A percentile compares a stretch with the other conserved stretches of the same genome.
These are phyloP conservation scores for Eleusine coracana DNA, from an alignment of 176 grass and related monocot genomes.

Conservation along the genomic window DNA sequence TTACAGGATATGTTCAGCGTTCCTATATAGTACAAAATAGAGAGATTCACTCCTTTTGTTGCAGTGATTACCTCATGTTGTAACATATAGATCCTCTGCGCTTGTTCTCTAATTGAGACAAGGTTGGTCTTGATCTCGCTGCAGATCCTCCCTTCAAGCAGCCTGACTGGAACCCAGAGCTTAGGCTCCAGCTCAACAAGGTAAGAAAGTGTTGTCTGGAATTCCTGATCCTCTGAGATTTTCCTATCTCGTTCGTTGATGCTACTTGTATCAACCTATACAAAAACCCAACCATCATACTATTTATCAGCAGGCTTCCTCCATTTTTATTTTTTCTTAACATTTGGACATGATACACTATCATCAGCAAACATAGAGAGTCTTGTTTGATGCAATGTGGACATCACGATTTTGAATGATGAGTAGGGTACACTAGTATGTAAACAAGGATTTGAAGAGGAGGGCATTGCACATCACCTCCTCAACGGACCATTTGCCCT, in stretches of 20 bases:
- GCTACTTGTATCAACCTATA: slow-evolving; percentile 39
- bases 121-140: slow-evolving; percentile 83
- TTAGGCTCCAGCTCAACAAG: slow-evolving; percentile 82
- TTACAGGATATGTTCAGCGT: no score
- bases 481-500: slow-evolving; percentile 85
- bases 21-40: no score
- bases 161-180: slow-evolving; percentile 73
- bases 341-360: not conserved
- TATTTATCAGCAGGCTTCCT: not conserved
- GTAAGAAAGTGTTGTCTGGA: slow-evolving; percentile 66
- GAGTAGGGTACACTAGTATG: no score
- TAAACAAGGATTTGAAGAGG: no score
- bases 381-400: not conserved
- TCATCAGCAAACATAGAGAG: not conserved
- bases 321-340: no score
- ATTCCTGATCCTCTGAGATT: slow-evolving; percentile 31
- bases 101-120: slow-evolving; percentile 69
- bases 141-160: slow-evolving; percentile 85
- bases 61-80: slow-evolving; percentile 19
- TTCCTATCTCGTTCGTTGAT: not conserved
- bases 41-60: no score
- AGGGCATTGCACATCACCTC: slow-evolving; percentile 41
- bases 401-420: not conserved
- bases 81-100: slow-evolving; percentile 64
- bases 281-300: not conserved